Conservation (phyloP, 2,329 filamentous ascomycete species). For the Exophiala sp. region DNA sequence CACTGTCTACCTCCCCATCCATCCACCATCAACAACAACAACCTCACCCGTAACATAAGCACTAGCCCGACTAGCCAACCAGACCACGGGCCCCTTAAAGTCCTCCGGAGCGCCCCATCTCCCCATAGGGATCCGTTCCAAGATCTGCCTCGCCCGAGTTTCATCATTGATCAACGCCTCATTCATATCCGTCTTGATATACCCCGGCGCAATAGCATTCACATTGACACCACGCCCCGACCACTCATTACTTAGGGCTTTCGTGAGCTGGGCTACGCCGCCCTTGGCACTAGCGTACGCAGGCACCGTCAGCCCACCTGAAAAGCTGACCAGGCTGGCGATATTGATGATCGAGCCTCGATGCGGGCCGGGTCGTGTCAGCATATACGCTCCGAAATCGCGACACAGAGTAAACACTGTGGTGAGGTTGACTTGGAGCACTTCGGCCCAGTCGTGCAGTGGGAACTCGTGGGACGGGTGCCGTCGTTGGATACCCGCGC, state of each 20-base stretch:
- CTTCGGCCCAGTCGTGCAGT: too few species aligned
- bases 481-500: not conserved
- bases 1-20: conserved; percentile 68
- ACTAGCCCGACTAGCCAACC: conserved; percentile 43
- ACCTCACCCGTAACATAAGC: conserved; percentile 46
- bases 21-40: conserved; percentile 42
- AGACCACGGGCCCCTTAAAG: conserved; percentile 47
- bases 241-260: conserved; percentile 83
- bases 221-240: conserved; percentile 67
- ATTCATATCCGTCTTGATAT: conserved; percentile 92
- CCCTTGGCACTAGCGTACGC: conserved; percentile 83
- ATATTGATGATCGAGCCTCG: conserved; percentile 69
- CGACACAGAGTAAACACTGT: too few species aligned
- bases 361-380: too few species aligned
- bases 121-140: conserved; percentile 73
- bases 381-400: too few species aligned
- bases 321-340: conserved; percentile 71
- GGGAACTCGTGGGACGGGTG: too few species aligned
- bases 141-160: conserved; percentile 64
- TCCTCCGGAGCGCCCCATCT: conserved; percentile 65
- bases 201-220: conserved; percentile 19
- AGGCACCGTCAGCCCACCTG: conserved; percentile 79
- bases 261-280: conserved; percentile 75
- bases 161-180: conserved; percentile 68
- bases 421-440: conserved; percentile 83